Evolutionary conservation across 441 rosid species (phyloP).

Genomic region (Corymbia citriodora): DNA sequence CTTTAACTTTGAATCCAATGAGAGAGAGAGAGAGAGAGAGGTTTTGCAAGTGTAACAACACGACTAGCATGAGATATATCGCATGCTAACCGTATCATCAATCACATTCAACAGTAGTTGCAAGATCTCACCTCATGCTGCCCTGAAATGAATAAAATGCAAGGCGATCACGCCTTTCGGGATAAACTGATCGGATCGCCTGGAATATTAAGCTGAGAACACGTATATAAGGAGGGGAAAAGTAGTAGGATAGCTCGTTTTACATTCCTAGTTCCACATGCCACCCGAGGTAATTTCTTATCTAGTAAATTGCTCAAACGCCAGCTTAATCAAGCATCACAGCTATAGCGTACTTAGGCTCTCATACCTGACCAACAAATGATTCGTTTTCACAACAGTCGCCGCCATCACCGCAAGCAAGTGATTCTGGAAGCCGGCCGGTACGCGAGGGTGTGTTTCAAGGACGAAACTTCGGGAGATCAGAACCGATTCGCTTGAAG

Average conservation of each 20-base stretch:
- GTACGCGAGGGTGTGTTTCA: neutral
- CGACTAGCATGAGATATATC: neutral
- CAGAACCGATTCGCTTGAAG: neutral
- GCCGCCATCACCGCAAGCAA: neutral
- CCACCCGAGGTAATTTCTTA: neutral
- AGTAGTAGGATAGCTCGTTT: neutral
- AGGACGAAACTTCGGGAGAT: neutral
- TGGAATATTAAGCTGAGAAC: neutral
- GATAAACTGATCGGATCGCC: neutral
- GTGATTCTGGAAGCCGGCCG: neutral
- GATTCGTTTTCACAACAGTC: neutral
- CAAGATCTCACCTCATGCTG: neutral
- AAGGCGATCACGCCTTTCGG: neutral
- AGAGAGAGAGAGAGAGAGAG: neutral
- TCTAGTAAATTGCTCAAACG: neutral
- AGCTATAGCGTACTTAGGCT: neutral
- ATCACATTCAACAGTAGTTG: neutral
- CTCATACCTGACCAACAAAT: neutral
- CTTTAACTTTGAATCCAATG: neutral
- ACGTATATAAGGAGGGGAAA: neutral
- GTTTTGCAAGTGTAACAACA: accelerated
- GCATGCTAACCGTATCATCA: neutral
- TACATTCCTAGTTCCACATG: neutral
- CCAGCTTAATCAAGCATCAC: neutral
- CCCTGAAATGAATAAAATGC: neutral